Evolutionary conservation across 805 yeast species (phyloP).

Genomic region (Debaryomyces tyrocola): DNA sequence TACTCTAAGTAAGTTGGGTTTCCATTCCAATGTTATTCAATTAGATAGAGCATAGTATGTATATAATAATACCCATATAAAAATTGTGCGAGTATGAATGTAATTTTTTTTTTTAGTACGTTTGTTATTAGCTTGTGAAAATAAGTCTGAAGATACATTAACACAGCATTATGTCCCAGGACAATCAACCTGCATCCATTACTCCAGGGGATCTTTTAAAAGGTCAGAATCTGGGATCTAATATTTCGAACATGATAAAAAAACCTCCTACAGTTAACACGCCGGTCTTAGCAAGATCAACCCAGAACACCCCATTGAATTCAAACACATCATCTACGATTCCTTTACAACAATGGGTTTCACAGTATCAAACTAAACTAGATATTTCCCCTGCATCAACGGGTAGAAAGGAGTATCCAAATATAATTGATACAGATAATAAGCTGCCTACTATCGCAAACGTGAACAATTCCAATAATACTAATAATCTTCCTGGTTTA

Average conservation of each 20-base stretch:
- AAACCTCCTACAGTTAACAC: neutral
- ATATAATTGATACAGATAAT: neutral
- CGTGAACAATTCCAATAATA: constrained; percentile 5
- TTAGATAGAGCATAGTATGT: constrained; percentile 62
- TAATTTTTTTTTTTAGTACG: neutral
- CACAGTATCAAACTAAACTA: constrained; percentile 33
- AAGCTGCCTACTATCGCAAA: constrained; percentile 1
- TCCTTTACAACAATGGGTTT: constrained; percentile 21
- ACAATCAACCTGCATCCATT: neutral
- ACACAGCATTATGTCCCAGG: neutral
- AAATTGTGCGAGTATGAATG: neutral
- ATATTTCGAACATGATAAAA: neutral
- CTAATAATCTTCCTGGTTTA: constrained; percentile 5
- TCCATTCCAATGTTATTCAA: constrained; percentile 59
- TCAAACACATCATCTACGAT: neutral
- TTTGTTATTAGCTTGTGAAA: neutral
- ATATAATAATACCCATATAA: neutral
- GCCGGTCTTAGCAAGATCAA: neutral
- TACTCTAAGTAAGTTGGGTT: constrained; percentile 76
- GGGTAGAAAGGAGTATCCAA: constrained; percentile 3
- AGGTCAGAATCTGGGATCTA: neutral
- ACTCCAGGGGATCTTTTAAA: neutral
- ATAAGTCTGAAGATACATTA: neutral
- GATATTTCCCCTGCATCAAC: constrained; percentile 10
- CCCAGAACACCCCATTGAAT: neutral